These are phyloP conservation scores for Meyerozyma athensensis DNA, from an alignment of 1,139 yeast species.

Conservation along the genomic window DNA sequence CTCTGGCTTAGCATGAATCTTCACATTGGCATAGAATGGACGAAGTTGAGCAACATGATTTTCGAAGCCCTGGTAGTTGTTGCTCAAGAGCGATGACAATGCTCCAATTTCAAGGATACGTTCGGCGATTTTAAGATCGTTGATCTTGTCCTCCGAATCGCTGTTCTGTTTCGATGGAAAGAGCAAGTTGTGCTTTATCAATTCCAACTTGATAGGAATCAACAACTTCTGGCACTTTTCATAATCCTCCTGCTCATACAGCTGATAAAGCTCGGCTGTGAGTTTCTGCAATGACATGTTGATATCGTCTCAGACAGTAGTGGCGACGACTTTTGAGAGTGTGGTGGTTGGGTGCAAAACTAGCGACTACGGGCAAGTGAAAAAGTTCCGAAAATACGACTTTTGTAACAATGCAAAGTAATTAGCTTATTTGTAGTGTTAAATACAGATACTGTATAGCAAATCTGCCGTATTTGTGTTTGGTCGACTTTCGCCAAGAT, in stretches of 20 bases:
- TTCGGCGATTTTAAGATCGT: conserved; percentile 75
- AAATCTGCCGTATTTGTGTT: too few relatives aligned
- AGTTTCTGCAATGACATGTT: conserved; percentile 45
- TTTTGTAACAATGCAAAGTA: too few relatives aligned
- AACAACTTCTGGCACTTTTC: conserved; percentile 55
- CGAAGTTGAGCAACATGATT: conserved; percentile 71
- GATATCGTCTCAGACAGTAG: neutral
- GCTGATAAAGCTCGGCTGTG: conserved; percentile 62
- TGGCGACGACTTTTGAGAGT: neutral
- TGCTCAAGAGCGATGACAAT: conserved; percentile 61
- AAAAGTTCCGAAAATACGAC: too few relatives aligned
- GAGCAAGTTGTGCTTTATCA: conserved; percentile 71
- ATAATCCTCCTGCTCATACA: conserved; percentile 61
- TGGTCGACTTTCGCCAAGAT: too few relatives aligned
- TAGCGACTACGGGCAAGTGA: too few relatives aligned
- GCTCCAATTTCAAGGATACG: conserved; percentile 87
- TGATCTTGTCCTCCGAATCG: conserved; percentile 39
- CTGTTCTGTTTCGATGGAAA: conserved; percentile 54
- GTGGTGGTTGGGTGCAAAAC: neutral
- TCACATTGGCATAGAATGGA: conserved; percentile 57
- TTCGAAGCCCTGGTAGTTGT: conserved; percentile 62
- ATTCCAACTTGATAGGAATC: conserved; percentile 70
- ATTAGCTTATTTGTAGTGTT: too few relatives aligned
- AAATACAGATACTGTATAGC: too few relatives aligned
- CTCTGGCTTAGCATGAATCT: conserved; percentile 54